A percentile compares a stretch with the other conserved stretches of the same genome.
These are phyloP conservation scores for Perilla frutescens DNA, from an alignment of 257 asterid species.

Conservation along the genomic window DNA sequence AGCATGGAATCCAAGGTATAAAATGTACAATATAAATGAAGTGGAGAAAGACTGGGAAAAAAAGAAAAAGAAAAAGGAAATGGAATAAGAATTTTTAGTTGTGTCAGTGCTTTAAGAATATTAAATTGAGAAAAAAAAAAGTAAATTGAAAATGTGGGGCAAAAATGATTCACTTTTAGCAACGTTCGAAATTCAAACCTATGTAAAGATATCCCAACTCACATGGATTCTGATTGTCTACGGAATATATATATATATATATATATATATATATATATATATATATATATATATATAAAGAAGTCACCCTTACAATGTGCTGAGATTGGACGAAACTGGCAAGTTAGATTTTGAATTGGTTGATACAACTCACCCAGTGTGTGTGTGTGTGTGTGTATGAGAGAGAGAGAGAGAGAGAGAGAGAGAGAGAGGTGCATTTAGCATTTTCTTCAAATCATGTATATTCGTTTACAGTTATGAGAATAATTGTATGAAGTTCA, in stretches of 20 bases:
- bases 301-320: background rate
- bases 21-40: no score
- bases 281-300: background rate
- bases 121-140: background rate
- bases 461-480: no score
- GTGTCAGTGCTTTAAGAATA: slow-evolving; percentile 20
- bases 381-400: no score
- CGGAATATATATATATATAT: no score
- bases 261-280: background rate
- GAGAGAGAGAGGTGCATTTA: no score
- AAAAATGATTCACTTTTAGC: slow-evolving; percentile 27
- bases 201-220: slow-evolving; percentile 1
- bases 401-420: background rate
- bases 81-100: slow-evolving; percentile 12
- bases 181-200: slow-evolving; percentile 38
- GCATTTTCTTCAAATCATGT: no score
- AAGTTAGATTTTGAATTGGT: background rate
- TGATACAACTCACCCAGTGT: background rate
- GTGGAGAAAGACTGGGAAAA: background rate
- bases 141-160: background rate
- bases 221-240: slow-evolving; percentile 21
- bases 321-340: slow-evolving; percentile 2
- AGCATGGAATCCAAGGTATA: no score
- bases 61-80: slow-evolving; percentile 20
- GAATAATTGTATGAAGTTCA: no score